These are phyloP conservation scores for Fusarium pilosicola DNA, from an alignment of 2,329 filamentous ascomycete species.

Conservation along the genomic window DNA sequence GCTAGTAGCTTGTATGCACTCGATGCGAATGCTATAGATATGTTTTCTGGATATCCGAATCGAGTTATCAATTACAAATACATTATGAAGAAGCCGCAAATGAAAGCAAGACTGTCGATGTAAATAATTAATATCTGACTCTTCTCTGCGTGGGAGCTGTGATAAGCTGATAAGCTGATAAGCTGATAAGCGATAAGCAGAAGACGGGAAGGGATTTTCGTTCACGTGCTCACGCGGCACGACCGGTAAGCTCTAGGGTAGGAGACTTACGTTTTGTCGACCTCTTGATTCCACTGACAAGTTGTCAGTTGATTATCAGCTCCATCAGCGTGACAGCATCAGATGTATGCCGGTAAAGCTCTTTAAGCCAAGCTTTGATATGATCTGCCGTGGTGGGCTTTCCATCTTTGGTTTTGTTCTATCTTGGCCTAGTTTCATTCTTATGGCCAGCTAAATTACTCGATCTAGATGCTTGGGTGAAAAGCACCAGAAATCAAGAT, in stretches of 20 bases:
- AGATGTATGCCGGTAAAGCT: neutral
- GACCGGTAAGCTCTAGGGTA: neutral
- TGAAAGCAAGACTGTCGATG: neutral
- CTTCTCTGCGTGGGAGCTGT: fast-evolving
- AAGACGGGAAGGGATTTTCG: no score
- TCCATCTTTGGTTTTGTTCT: neutral
- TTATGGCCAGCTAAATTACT: fast-evolving
- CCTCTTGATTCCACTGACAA: neutral
- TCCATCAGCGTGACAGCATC: neutral
- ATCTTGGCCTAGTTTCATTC: no score
- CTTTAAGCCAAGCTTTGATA: neutral
- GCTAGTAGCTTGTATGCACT: no score
- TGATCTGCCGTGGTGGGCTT: neutral
- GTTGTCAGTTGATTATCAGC: neutral
- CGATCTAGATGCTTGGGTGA: fast-evolving
- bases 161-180: neutral
- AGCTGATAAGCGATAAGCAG: no score
- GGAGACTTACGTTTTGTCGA: neutral
- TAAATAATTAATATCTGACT: neutral
- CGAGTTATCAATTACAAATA: no score
- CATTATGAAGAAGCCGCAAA: neutral
- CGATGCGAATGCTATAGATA: fast-evolving
- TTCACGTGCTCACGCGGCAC: neutral
- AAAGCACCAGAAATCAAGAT: fast-evolving
- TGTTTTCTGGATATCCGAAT: neutral